Evolutionary conservation across 1,139 yeast genomes (phyloP), one percentile per base, ranked within the genome.

Genomic region (Komagataea norvegica): DNA sequence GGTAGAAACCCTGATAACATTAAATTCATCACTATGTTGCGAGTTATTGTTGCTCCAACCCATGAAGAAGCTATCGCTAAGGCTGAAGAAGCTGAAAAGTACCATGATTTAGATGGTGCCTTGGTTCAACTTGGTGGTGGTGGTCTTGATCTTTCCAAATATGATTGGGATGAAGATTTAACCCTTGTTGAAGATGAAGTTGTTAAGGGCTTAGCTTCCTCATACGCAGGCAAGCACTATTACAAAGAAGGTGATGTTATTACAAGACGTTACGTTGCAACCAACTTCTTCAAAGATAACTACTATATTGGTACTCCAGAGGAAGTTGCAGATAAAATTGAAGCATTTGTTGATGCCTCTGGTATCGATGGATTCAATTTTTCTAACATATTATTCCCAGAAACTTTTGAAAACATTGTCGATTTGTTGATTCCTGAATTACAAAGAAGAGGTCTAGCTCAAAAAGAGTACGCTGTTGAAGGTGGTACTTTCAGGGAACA

Each of bases 41-140:
- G 68, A 29, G 60, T 60, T 6, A 49, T 65, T 25, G 56, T 65
- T 38, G 70, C 57, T n/a, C 42, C 53, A 24, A 63, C 68, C 6
- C 60, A 60, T 30, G 67, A 65, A 38, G 64, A 59, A 21, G 67
- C 67, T 5, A 42, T 48, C 16, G 51, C 46, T 3, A 64, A 63
- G 42, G 62, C 52, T 36, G 50, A 55, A 36, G 64, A 61, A 22
- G 56, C 49, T 28, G 57, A 56, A 35, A 44, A 46, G 11, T 64
- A 62, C 43, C 63, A 64, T n/a, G 70, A 65, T 44, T 35, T 55
- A 5, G 67, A 64, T 35, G 70, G 70, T 14, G 62, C 67, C n/a
- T 62, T 63, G 37, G 68, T 67, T 2, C 55, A 64, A 33, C 56
- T 64, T 34, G 66, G 66, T 23, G 62, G 65, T 56, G 56, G 58